Evolutionary conservation across 2,329 filamentous ascomycete species (phyloP).

Genomic region (Colletotrichum liaoningense): DNA sequence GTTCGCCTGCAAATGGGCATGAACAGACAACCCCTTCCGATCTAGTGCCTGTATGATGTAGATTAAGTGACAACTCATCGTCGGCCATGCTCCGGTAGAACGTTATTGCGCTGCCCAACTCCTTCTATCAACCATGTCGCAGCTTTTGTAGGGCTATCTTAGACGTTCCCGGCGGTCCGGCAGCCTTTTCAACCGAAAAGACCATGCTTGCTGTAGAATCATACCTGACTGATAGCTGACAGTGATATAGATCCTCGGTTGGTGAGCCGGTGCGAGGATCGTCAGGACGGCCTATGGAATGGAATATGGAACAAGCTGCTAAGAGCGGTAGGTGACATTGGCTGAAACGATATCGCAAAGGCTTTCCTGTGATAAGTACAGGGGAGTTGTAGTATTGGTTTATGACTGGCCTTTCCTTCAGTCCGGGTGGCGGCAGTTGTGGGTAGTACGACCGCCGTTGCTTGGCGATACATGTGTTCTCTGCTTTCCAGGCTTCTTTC

Average conservation of each 20-base stretch:
- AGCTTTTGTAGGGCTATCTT: background rate
- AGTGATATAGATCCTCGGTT: slow-evolving; percentile 33
- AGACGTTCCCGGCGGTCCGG: background rate
- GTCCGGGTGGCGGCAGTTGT: slow-evolving; percentile 31
- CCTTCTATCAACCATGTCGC: background rate
- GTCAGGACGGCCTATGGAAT: slow-evolving; percentile 7
- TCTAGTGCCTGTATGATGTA: slow-evolving; percentile 27
- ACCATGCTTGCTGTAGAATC: slow-evolving; percentile 6
- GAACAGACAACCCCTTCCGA: background rate
- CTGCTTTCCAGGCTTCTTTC: slow-evolving; percentile 4
- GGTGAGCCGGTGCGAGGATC: slow-evolving; percentile 27
- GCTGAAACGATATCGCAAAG: slow-evolving; percentile 7
- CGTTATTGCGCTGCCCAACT: background rate
- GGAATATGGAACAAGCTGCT: background rate
- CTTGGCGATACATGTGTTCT: slow-evolving; percentile 22
- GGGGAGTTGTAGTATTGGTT: slow-evolving; percentile 5
- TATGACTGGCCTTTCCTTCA: background rate
- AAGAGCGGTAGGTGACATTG: slow-evolving; percentile 30
- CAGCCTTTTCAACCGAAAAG: background rate
- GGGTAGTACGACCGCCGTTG: slow-evolving; percentile 19
- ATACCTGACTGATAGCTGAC: slow-evolving; percentile 24
- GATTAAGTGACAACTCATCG: slow-evolving; percentile 14
- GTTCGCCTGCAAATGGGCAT: slow-evolving; percentile 6
- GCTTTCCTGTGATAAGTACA: slow-evolving; percentile 15
- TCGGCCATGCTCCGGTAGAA: background rate